Conservation (phyloP, 345 rosid species). For the Hypericum perforatum region DNA sequence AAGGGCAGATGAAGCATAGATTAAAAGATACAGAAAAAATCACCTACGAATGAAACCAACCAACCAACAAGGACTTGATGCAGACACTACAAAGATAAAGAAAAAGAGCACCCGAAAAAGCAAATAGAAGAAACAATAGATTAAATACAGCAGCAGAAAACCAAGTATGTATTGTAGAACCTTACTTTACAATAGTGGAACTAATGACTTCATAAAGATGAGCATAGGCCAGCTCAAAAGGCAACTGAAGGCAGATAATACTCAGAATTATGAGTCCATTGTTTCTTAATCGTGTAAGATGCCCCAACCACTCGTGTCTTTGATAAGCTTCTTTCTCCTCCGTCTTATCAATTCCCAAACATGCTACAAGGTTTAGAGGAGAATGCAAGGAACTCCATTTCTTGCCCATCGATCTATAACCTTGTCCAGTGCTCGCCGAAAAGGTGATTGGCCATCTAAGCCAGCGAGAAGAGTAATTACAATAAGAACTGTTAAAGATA, state of each 20-base stretch:
- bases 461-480: neutral
- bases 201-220: slow-evolving; percentile 62
- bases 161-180: neutral
- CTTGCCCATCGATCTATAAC: slow-evolving; percentile 41
- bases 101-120: too few species aligned
- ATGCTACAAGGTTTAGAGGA: slow-evolving; percentile 34
- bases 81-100: too few species aligned
- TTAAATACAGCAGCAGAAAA: too few species aligned
- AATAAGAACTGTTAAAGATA: neutral
- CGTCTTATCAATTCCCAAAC: slow-evolving; percentile 33
- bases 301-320: slow-evolving; percentile 78
- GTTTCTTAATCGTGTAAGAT: slow-evolving; percentile 66
- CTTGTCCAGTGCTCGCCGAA: slow-evolving; percentile 52
- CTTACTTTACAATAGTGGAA: slow-evolving; percentile 60
- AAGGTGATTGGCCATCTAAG: slow-evolving; percentile 73
- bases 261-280: slow-evolving; percentile 55
- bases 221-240: slow-evolving; percentile 93
- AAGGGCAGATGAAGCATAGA: neutral
- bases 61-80: too few species aligned
- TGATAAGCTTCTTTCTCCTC: slow-evolving; percentile 69
- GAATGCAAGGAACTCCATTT: slow-evolving; percentile 50
- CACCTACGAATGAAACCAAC: too few species aligned
- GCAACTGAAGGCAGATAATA: slow-evolving; percentile 88
- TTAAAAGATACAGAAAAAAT: neutral
- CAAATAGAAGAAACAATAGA: too few species aligned